Evolutionary conservation across 2,329 filamentous ascomycete species (phyloP), one percentile per base, ranked within the genome.

Genomic region (Epichloe bromicola): DNA sequence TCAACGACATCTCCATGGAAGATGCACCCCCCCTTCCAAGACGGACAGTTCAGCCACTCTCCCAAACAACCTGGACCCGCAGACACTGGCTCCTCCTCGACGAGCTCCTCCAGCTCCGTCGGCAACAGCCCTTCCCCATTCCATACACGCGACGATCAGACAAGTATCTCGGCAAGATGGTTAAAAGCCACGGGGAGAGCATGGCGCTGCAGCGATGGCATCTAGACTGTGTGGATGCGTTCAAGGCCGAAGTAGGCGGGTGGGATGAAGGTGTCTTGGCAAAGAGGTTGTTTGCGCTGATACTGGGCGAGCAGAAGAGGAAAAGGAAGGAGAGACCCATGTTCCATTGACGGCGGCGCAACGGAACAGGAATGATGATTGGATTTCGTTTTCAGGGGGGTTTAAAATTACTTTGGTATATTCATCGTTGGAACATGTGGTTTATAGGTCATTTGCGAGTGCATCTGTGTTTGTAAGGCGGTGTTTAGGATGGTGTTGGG

Each of bases 171-270:
- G 75, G 76, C 51, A 75, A 73, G 59, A 68, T 66, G 26, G 71
- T 80, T 51, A 60, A 62, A 23, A 70, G 72, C 30, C 70, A 73
- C 37, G 73, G 70, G 66, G 66, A 71, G 59, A 61, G 63, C 4
- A 66, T 81, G 65, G 54, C 65, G 20, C 65, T 82, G 17, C 70
- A 79, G 61, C 60, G 67, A 51, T 80, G 77, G 77, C 78, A 82
- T 53, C 62, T 80, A 17, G 77, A 81, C 53, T 70, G 79, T 50
- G 70, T 80, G 23, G 73, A 79, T 52, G 76, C 72, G 3, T 81
- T 80, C 57, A 65, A 63, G 51, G 59, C 59, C 12, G 67, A 73
- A 52, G 67, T 77, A 3, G 71, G 70, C 17, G 69, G 65, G 10
- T 80, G 76, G 76, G 70, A 73, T 20, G 76, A 74, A 56, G 64